Base-by-base conservation (phyloP, 148 eudicot genomes). In the Fallopia convolvulus region DNA sequence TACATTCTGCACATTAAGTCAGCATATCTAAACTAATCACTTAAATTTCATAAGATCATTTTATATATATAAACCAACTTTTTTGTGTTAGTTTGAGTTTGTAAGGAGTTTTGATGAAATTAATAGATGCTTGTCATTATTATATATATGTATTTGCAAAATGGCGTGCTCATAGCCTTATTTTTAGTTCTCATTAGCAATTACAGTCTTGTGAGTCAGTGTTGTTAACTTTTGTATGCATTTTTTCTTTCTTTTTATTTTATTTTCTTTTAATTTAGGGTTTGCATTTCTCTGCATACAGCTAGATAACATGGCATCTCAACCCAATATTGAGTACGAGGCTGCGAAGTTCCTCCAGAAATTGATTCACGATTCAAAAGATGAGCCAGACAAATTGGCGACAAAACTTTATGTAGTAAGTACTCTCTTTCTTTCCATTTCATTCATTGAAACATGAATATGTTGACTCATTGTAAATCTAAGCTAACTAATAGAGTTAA, bases 261-360 rank as follows among this genome's bases (percentile, higher is more conserved):
- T 36, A 3, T 44, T 72, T 21, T 13, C 13, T 44, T 46, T 71
- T 40, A 6, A 73, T 21, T 14, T 6, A 44, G 30, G n/a, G 55
- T 73, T 46, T 73, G 36, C 40, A 10, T 60, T 76, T 9, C n/a
- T 2, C 30, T 32, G 66, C 23, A 61, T 41, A 20, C 52, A 78
- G 82, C 70, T 55, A 47, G 40, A 78, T 70, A 40, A 48, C 78
- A 82, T 88, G 92, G 93, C 94, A 23, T 84, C 90, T 81, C 89
- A 91, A 13, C 89, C 80, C 72, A 90, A 93, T 82, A 96, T 96
- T 74, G 99, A 96, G 89, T 81, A 85, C 76, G 99, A 96, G 83
- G 98, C 99, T 70, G 98, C 99, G 52, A 93, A 90, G 84, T 91
- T 96, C 82, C 83, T 96, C 70, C 99, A 93, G 50, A 96, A 96